Base-by-base conservation (phyloP, 768 basidiomycete species). In the Coprinellus micaceus region DNA sequence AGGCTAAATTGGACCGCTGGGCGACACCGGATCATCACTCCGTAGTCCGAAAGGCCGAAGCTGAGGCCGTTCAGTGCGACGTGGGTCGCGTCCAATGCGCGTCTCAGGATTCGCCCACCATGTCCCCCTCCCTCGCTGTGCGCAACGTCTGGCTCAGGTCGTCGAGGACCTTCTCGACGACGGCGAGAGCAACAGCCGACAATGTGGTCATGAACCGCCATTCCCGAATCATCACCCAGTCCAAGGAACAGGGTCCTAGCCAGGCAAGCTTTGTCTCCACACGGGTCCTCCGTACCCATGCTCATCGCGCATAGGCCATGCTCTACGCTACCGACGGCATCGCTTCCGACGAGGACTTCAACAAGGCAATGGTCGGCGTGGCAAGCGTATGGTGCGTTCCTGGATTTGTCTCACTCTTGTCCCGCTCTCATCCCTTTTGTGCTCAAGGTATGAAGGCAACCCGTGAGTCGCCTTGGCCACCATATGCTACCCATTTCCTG, bases 241-340 rank as follows among this genome's bases (percentile, higher is more conserved):
- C 92, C 26, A 99, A 98, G 71, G 86, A 86, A 65, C 96, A 99
- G 70, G 96, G 92, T 30, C 96, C 95, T 29, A 93, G 91, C 68
- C 95, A 98, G 84, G 91, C 85, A 62, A 22, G 52, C 54, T 17
- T 9, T 22, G 13, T 25, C 48, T 66, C 30, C 26, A 28, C 15
- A 10, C 48, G 22, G 17, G 40, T 43, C 40, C 25, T 13, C 28
- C n/a, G 10, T 24, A n/a, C 25, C 56, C 45, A 37, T 56, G 39
- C 46, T 43, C 36, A 33, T 59, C 37, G 40, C 43, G 41, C 61
- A 36, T 65, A 96, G 91, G 97, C 97, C 30, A 98, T 99, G 97
- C 77, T 99, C 48, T 99, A 94, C 72, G 97, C 94, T n/a, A 99
- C 97, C 1, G 97, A 98, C 33, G 95, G 92, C 28, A 82, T 99